Conservation (phyloP, 768 basidiomycete species). For the Panellus pusillus region DNA sequence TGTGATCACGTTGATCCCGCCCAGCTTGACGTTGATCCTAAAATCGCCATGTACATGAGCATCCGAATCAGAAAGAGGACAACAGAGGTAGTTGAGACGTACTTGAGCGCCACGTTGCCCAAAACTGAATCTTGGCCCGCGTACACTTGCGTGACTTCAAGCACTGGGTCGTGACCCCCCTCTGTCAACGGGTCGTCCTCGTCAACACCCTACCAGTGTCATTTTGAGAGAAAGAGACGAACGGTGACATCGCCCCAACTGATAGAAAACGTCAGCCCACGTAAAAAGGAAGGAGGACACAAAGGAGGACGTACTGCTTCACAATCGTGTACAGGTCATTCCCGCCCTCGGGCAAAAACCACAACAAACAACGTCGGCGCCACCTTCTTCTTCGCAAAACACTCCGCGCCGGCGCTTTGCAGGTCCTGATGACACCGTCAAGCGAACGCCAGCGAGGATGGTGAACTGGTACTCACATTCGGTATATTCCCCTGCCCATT, state of each 20-base stretch:
- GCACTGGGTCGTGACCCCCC: conserved; percentile 79
- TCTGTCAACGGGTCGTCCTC: conserved; percentile 33
- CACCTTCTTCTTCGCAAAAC: conserved; percentile 34
- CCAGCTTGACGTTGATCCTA: conserved; percentile 83
- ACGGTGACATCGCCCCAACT: conserved; percentile 74
- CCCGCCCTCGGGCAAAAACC: conserved; percentile 68
- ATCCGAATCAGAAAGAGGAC: background rate
- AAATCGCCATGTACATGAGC: background rate
- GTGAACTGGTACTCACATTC: conserved; percentile 31
- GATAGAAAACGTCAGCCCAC: background rate
- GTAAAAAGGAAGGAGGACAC: conserved; percentile 20
- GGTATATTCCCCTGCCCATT: conserved; percentile 57
- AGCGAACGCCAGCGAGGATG: background rate
- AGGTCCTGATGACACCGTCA: conserved; percentile 41
- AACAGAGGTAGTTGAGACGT: conserved; percentile 26
- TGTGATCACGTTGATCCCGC: conserved; percentile 78
- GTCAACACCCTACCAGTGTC: too few species aligned
- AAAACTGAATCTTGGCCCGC: conserved; percentile 72
- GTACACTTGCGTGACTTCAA: conserved; percentile 65
- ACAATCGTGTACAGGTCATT: conserved; percentile 75
- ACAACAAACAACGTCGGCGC: conserved; percentile 58
- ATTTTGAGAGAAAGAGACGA: conserved; percentile 24
- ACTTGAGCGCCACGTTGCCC: conserved; percentile 84
- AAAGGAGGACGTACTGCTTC: conserved; percentile 60
- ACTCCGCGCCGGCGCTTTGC: conserved; percentile 46